Base-by-base conservation (phyloP, 1,139 yeast genomes). In the Suzukiozyma palmioleophila region DNA sequence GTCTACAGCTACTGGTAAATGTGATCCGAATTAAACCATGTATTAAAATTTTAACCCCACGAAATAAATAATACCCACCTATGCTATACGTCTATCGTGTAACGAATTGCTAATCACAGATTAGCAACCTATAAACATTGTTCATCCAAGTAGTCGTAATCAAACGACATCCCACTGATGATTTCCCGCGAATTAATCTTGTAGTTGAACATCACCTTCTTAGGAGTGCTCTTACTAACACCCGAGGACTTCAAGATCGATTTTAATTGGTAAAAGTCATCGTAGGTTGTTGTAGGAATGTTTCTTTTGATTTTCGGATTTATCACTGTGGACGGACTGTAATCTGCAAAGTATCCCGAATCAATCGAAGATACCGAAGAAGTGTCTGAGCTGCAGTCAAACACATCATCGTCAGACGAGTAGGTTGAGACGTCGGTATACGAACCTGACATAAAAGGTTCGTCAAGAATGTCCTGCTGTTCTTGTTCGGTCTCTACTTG, bases 101-200 rank as follows among this genome's bases (percentile, higher is more conserved):
- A 26, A 26, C 13, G 8, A 28, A 28, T 13, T 28, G 14, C 14
- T 28, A 13, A 28, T 28, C 31, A 28, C 31, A 28, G 31, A 28
- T 28, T 13, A 28, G 7, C 14, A 28, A 28, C 22, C 43, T 39
- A 44, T 31, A 47, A 42, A 26, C 49, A 43, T 32, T 49, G 45
- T 27, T 64, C 59, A 49, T 70, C 76, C 43, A 71, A 57, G 45
- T 64, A 69, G 47, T 67, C 69, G 49, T 70, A 71, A 49, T 71
- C 77, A 40, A 69, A 61, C 25, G 64, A 56, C 36, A 61, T 64
- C 33, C 73, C 74, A 44, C 69, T 67, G 37, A 70, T 61, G 38
- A 63, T 63, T 51, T 71, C 77, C 41, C 77, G 56, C 10, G 72
- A 64, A 41, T 61, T 66, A 28, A 71, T 60, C 37, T 69, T 64